Evolutionary conservation across 352 stramenopile genomes (phyloP).

Genomic region (Phytopythium oedochilum): DNA sequence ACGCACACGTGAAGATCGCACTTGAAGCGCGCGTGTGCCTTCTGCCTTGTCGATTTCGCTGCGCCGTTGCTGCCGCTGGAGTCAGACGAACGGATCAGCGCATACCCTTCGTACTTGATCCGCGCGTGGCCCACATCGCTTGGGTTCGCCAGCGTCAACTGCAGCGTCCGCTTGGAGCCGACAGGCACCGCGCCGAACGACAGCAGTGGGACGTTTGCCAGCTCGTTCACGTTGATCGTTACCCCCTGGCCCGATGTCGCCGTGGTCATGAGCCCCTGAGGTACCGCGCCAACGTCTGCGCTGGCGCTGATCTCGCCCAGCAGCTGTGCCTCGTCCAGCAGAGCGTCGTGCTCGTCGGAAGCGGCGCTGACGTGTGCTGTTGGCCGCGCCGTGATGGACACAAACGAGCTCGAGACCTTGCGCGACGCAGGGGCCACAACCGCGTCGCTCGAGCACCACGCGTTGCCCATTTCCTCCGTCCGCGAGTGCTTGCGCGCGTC

Average conservation of each 20-base stretch:
- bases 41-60: conserved; percentile 9
- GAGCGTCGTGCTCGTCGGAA: neutral
- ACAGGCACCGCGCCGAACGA: conserved; percentile 49
- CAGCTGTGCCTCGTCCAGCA: conserved; percentile 2
- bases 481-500: neutral
- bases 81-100: conserved; percentile 14
- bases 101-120: conserved; percentile 68
- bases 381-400: neutral
- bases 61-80: conserved; percentile 3
- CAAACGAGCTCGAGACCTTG: conserved; percentile 5
- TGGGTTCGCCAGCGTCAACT: conserved; percentile 53
- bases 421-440: neutral
- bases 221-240: conserved; percentile 49
- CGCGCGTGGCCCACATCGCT: conserved; percentile 51
- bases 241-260: neutral
- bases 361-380: neutral
- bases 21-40: conserved; percentile 36
- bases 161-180: conserved; percentile 36
- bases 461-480: conserved; percentile 1
- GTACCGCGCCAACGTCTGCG: neutral
- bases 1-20: conserved; percentile 72
- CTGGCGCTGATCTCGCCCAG: conserved; percentile 1
- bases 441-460: conserved; percentile 3
- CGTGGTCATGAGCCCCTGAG: neutral
- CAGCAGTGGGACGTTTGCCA: conserved; percentile 26